These are phyloP conservation scores for Monosporascus sp. DNA, from an alignment of 2,329 filamentous ascomycete species.

Conservation along the genomic window DNA sequence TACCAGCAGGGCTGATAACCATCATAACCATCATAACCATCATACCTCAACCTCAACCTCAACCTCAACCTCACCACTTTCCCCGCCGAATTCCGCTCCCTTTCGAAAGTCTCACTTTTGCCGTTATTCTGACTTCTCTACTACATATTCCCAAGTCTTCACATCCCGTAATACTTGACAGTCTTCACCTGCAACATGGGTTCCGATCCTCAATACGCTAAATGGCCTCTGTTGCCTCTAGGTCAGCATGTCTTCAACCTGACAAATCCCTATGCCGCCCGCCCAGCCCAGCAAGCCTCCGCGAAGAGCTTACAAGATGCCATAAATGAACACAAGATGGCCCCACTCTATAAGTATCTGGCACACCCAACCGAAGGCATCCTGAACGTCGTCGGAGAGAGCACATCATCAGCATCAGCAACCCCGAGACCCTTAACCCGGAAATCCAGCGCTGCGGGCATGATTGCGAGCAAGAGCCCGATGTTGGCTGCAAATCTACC, in stretches of 20 bases:
- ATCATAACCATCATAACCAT: neutral
- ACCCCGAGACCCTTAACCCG: conserved; percentile 53
- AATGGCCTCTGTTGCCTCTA: conserved; percentile 76
- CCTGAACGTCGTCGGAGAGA: conserved; percentile 70
- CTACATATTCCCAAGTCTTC: neutral
- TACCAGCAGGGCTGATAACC: neutral
- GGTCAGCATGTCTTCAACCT: conserved; percentile 83
- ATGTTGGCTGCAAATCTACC: conserved; percentile 63
- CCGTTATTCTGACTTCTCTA: neutral
- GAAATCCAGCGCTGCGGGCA: conserved; percentile 65
- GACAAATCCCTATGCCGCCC: conserved; percentile 70
- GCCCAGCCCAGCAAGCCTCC: conserved; percentile 61
- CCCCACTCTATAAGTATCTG: conserved; percentile 78
- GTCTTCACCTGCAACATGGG: conserved; percentile 49
- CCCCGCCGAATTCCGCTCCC: neutral
- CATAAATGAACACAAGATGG: conserved; percentile 80
- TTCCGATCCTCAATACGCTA: conserved; percentile 78
- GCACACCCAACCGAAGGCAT: conserved; percentile 78
- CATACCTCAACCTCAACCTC: too few relatives aligned
- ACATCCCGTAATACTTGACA: conserved; percentile 6
- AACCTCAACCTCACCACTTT: neutral
- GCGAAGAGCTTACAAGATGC: conserved; percentile 74
- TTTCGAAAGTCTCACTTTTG: neutral
- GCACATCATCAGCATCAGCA: conserved; percentile 39
- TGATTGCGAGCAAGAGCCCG: conserved; percentile 68